A percentile compares a stretch with the other conserved stretches of the same genome.
Conservation (phyloP, 805 yeast genomes). For the Metschnikowia kofuensis region DNA sequence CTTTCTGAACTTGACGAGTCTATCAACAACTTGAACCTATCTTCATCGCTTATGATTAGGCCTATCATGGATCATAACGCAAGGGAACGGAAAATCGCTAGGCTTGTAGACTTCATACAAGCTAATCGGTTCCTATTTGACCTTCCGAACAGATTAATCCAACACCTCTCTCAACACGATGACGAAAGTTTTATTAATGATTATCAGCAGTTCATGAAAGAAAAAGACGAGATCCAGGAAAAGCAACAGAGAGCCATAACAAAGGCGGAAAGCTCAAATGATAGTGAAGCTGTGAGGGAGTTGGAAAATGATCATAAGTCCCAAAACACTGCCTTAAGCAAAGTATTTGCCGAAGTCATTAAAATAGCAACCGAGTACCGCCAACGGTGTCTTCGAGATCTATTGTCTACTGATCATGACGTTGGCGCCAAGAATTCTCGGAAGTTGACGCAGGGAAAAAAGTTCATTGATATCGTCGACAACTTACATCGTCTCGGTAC, state of each 20-base stretch:
- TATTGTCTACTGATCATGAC: constrained; percentile 39
- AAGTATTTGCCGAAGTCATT: constrained; percentile 32
- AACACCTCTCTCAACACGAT: constrained; percentile 26
- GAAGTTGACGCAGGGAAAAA: constrained; percentile 23
- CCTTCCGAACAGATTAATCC: constrained; percentile 32
- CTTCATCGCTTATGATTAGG: constrained; percentile 37
- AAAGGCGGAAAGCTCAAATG: constrained; percentile 5
- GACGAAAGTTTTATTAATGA: constrained; percentile 37
- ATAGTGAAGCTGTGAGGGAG: constrained; percentile 8
- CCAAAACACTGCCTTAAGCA: constrained; percentile 29
- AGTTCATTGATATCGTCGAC: constrained; percentile 38
- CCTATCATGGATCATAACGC: constrained; percentile 40
- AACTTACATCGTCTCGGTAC: constrained; percentile 34
- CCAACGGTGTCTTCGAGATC: constrained; percentile 33
- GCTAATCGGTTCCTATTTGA: constrained; percentile 34
- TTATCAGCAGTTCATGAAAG: constrained; percentile 29
- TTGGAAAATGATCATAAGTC: constrained; percentile 25
- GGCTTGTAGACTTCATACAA: constrained; percentile 35
- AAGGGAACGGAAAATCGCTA: constrained; percentile 31
- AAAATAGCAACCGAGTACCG: constrained; percentile 34
- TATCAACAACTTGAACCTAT: constrained; percentile 35
- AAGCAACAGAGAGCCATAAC: constrained; percentile 11
- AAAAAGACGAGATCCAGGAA: constrained; percentile 20
- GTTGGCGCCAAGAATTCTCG: constrained; percentile 11
- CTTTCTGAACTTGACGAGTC: constrained; percentile 37